These are phyloP conservation scores for Penicillium verrucosum DNA, from an alignment of 2,329 filamentous ascomycete genomes.

Conservation along the genomic window DNA sequence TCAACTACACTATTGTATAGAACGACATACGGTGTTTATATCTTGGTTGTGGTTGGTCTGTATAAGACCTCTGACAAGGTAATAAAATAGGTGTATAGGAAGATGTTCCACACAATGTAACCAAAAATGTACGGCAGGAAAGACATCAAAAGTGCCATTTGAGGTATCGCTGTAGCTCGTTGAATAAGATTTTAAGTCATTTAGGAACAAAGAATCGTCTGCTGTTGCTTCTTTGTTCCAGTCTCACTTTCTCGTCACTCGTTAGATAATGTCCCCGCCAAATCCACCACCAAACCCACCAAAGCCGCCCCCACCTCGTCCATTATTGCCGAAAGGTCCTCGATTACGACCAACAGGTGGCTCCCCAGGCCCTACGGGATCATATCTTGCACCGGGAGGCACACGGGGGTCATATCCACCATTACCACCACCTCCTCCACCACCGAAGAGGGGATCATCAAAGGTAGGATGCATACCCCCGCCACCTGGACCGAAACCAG, in stretches of 20 bases:
- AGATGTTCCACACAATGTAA: not conserved
- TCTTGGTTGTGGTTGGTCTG: not conserved
- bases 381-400: slow-evolving; percentile 87
- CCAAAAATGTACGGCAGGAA: not conserved
- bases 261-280: slow-evolving; percentile 44
- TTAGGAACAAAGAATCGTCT: not conserved
- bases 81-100: not conserved
- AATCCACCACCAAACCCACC: slow-evolving; percentile 57
- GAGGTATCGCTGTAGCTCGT: not conserved
- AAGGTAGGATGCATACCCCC: slow-evolving; percentile 96
- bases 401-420: slow-evolving; percentile 65
- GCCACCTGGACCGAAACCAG: slow-evolving; percentile 58
- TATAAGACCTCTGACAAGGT: not conserved
- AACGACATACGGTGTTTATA: not conserved
- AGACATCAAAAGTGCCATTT: not conserved
- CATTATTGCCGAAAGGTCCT: slow-evolving; percentile 42
- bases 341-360: slow-evolving; percentile 48
- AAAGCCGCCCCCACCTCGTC: slow-evolving; percentile 40
- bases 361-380: slow-evolving; percentile 73
- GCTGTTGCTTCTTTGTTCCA: not conserved
- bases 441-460: slow-evolving; percentile 78
- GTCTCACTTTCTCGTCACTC: not conserved
- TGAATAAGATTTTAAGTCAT: not conserved
- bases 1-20: not conserved
- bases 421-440: slow-evolving; percentile 38